Conservation (phyloP, 768 basidiomycete species). For the Pleurotus ostreatus region DNA sequence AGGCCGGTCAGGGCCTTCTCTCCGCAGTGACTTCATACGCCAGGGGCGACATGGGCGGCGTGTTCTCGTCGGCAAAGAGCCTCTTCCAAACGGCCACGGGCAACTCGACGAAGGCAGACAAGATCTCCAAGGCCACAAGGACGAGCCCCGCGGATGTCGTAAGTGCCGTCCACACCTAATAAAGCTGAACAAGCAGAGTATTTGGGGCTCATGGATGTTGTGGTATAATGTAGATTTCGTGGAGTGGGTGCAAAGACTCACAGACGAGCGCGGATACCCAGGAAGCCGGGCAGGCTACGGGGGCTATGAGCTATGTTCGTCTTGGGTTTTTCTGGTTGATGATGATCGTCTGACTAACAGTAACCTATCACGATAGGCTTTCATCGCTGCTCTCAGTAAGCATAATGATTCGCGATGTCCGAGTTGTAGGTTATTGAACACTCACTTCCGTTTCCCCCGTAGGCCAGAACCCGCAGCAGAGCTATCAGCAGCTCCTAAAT, state of each 20-base stretch:
- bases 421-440: background rate
- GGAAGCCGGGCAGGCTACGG: slow-evolving; percentile 63
- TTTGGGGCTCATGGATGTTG: background rate
- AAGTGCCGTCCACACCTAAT: background rate
- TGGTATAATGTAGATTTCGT: slow-evolving; percentile 56
- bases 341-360: background rate
- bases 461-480: slow-evolving; percentile 46
- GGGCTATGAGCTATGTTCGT: slow-evolving; percentile 78
- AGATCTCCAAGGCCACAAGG: slow-evolving; percentile 56
- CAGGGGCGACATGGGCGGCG: slow-evolving; percentile 75
- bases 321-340: background rate
- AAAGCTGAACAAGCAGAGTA: too few relatives aligned
- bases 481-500: slow-evolving; percentile 45
- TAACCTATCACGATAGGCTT: slow-evolving; percentile 35
- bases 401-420: background rate
- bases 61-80: slow-evolving; percentile 68
- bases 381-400: slow-evolving; percentile 53
- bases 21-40: slow-evolving; percentile 74
- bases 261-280: slow-evolving; percentile 80
- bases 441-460: background rate
- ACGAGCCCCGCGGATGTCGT: slow-evolving; percentile 86
- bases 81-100: slow-evolving; percentile 76
- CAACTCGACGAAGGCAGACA: slow-evolving; percentile 55
- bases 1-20: slow-evolving; percentile 86
- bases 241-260: slow-evolving; percentile 77